phyloP scores from a whole-genome alignment of 352 stramenopile genomes.

The Peronospora belbahrii region DNA sequence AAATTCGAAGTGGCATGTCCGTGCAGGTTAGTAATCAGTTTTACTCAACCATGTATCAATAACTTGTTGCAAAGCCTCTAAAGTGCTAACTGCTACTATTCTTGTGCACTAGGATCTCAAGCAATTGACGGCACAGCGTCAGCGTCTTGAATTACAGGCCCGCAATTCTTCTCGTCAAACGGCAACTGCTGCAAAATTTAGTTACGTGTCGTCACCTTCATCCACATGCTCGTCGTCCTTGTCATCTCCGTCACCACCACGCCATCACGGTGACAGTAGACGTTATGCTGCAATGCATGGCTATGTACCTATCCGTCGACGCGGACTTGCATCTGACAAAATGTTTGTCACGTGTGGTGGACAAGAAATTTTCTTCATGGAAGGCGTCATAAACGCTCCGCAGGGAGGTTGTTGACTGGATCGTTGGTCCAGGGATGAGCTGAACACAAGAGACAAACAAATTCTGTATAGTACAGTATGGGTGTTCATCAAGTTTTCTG shows the following conservation, averaged over 20 bases:
- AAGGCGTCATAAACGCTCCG: constrained; percentile 72
- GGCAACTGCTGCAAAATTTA: constrained; percentile 18
- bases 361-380: constrained; percentile 78
- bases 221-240: constrained; percentile 32
- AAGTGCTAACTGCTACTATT: not conserved
- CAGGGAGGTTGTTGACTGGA: constrained; percentile 43
- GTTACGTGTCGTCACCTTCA: constrained; percentile 21
- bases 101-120: constrained; percentile 50
- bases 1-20: constrained; percentile 81
- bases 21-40: constrained; percentile 40
- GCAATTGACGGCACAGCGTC: constrained; percentile 70
- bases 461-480: not conserved
- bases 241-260: constrained; percentile 20
- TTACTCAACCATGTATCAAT: not conserved
- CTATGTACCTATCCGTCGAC: constrained; percentile 14
- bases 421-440: not conserved
- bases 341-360: constrained; percentile 79
- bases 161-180: constrained; percentile 43
- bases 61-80: not conserved
- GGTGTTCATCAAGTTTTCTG: too few species aligned
- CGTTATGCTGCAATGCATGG: constrained; percentile 17
- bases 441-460: not conserved
- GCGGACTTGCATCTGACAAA: constrained; percentile 34
- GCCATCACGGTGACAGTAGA: constrained; percentile 10
- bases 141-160: constrained; percentile 63